A percentile compares a stretch with the other conserved stretches of the same genome.
phyloP scores from a whole-genome alignment of 805 yeast species.

The Pichia californica region DNA sequence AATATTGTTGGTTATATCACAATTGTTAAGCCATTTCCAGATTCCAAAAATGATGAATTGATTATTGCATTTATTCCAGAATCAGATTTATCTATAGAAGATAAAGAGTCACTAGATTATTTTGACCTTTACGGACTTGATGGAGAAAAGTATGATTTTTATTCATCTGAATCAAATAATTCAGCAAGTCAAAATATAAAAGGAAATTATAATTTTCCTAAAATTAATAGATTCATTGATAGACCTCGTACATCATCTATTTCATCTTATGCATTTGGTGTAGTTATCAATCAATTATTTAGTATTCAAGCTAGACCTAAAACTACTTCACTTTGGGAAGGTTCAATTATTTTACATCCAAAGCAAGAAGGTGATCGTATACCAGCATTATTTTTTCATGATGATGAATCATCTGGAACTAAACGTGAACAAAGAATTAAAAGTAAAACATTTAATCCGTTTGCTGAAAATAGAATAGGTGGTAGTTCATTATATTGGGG shows the following conservation, averaged over 20 bases:
- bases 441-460: conserved; percentile 68
- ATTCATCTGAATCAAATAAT: conserved; percentile 14
- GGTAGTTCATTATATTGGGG: conserved; percentile 74
- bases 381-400: conserved; percentile 90
- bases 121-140: conserved; percentile 35
- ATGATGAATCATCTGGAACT: conserved; percentile 76
- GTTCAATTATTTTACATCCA: conserved; percentile 73
- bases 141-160: conserved; percentile 25
- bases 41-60: conserved; percentile 47
- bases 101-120: conserved; percentile 27
- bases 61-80: conserved; percentile 68
- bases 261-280: conserved; percentile 62
- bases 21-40: conserved; percentile 47
- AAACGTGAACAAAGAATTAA: conserved; percentile 51
- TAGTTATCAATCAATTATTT: conserved; percentile 54
- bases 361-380: conserved; percentile 51
- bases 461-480: conserved; percentile 43
- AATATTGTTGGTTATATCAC: conserved; percentile 75
- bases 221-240: conserved; percentile 33
- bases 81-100: conserved; percentile 27
- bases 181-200: conserved; percentile 16
- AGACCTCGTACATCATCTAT: conserved; percentile 48
- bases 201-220: conserved; percentile 16
- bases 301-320: conserved; percentile 83
- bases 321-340: conserved; percentile 85